phyloP scores from a whole-genome alignment of 805 yeast species.

The Maudiozyma serrabonitensis region DNA sequence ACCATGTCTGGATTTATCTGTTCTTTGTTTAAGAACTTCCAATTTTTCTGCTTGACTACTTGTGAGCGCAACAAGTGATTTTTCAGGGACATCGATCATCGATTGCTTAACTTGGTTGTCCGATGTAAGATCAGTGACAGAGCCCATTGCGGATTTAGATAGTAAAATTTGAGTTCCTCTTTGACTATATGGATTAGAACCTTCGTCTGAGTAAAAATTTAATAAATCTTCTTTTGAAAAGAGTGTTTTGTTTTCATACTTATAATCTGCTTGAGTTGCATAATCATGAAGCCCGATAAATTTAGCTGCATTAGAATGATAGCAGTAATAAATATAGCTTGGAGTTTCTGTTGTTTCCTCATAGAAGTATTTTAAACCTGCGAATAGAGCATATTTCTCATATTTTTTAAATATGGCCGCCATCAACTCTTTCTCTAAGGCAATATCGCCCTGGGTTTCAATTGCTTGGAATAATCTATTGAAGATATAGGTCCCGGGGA shows the following conservation, averaged over 20 bases:
- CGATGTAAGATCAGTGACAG: conserved; percentile 19
- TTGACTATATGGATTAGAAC: conserved; percentile 22
- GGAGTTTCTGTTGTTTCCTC: conserved; percentile 12
- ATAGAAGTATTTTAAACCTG: conserved; percentile 25
- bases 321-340: conserved; percentile 17
- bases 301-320: conserved; percentile 24
- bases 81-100: conserved; percentile 1
- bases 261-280: conserved; percentile 16
- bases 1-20: not conserved
- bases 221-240: conserved; percentile 24
- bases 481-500: conserved; percentile 15
- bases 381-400: conserved; percentile 22
- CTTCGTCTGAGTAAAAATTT: conserved; percentile 26
- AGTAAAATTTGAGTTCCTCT: conserved; percentile 24
- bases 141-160: conserved; percentile 13
- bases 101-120: conserved; percentile 8
- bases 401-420: conserved; percentile 18
- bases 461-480: conserved; percentile 15
- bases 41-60: not conserved
- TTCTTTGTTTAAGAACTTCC: not conserved
- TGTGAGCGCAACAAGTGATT: not conserved
- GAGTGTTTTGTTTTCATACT: conserved; percentile 7
- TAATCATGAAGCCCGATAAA: conserved; percentile 23
- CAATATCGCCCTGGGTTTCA: conserved; percentile 5
- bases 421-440: conserved; percentile 14